Percentiles rank a stretch among this genome's conserved stretches.
These are phyloP conservation scores for Vitis amurensis DNA, from an alignment of 164 flowering plant genomes.

Conservation along the genomic window DNA sequence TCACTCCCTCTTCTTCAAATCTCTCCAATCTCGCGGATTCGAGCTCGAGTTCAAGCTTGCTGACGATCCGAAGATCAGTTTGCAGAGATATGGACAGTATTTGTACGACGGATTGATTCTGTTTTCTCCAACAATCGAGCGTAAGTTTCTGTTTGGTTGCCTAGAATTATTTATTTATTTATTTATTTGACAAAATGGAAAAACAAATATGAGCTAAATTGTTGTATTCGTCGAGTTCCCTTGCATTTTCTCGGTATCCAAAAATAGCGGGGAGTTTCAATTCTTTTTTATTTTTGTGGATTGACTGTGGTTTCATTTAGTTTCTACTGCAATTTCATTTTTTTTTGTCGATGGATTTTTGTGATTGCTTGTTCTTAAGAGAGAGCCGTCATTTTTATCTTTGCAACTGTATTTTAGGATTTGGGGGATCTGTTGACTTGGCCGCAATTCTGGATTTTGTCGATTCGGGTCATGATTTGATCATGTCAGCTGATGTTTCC, in stretches of 20 bases:
- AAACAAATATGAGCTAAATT: too few relatives aligned
- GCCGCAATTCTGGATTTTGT: constrained; percentile 76
- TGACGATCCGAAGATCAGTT: constrained; percentile 67
- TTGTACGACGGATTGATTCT: constrained; percentile 77
- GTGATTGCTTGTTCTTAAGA: not conserved
- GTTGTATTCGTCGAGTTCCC: too few relatives aligned
- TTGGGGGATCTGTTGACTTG: constrained; percentile 78
- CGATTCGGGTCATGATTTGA: constrained; percentile 86
- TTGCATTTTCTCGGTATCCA: too few relatives aligned
- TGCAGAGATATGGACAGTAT: constrained; percentile 90
- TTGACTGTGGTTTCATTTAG: too few relatives aligned
- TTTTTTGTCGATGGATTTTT: too few relatives aligned
- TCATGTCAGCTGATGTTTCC: constrained; percentile 68
- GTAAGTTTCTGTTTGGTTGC: constrained; percentile 34
- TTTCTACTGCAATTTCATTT: too few relatives aligned
- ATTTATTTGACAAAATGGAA: too few relatives aligned
- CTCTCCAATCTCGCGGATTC: constrained; percentile 73
- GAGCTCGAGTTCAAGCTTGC: constrained; percentile 89
- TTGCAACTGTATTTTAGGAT: constrained; percentile 35
- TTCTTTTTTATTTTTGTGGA: too few relatives aligned
- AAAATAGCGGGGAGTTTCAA: too few relatives aligned
- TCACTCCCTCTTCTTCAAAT: constrained; percentile 83
- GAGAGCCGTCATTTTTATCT: constrained; percentile 1
- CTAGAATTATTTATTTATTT: too few relatives aligned
- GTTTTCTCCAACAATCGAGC: constrained; percentile 65